Base-by-base conservation (phyloP, 2,329 filamentous ascomycete genomes). In the Penicillium sp. region DNA sequence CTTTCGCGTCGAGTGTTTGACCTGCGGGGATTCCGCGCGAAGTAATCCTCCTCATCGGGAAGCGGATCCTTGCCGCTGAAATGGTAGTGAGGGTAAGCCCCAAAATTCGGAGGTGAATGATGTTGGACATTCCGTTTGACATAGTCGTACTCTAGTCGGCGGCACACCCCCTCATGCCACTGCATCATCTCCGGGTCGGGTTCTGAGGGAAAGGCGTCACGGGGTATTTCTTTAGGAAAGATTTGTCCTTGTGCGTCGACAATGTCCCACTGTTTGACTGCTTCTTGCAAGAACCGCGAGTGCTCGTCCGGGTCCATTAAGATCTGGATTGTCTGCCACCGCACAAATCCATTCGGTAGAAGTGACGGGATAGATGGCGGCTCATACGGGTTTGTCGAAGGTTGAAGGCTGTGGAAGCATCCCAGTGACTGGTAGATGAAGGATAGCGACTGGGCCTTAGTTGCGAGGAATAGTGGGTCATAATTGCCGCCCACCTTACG, bases 371-470 rank as follows among this genome's bases (percentile, higher is more conserved):
- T 82, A 0, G 82, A 85, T 0, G 93, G 94, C 0, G 85, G 78
- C 3, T 81, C 82, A 69, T 89, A 96, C 57, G 89, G 81, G 36
- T 84, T 82, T 44, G 72, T 71, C 1, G 84, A 83, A 1, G 90
- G 90, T 61, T 95, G 89, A 26, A 97, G 80, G 45, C 85, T 86
- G 74, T 97, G 93, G 64, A 91, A 88, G 70, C 93, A 96, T 62
- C 93, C 94, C 47, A 95, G 84, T 7, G 89, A 89, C 66, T 90
- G 88, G 80, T 95, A 97, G 59, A 96, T 94, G 74, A 90, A 95
- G 26, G 92, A 94, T 57, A 99, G 85, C 41, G 87, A 86, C 34
- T 84, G 77, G 54, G 86, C 76, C 18, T 88, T 85, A 31, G 88
- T 89, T 3, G 86, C 81, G 39, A 93, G 78, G 70, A 97, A 97